Base-by-base conservation (phyloP, 2,329 filamentous ascomycete genomes). In the Penicillium crustosum region DNA sequence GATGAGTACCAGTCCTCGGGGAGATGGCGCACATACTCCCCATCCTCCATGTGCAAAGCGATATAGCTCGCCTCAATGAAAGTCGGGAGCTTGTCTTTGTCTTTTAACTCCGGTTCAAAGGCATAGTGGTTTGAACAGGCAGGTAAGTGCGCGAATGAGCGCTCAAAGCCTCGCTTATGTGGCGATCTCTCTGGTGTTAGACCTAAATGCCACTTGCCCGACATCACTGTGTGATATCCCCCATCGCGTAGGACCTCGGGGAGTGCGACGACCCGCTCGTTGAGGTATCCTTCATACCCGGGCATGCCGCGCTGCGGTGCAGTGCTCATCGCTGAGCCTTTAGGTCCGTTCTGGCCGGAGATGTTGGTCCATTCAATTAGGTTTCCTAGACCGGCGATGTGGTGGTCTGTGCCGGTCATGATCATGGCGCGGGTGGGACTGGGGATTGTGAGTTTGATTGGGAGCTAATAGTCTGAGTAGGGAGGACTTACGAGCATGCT, bases 181-280 rank as follows among this genome's bases (percentile, higher is more conserved):
- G 85, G 85, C 4, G 78, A 81, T 4, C 79, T 78, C 62, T 87
- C 83, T 0, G 82, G 81, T 0, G 79, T 85, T 13, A 87, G 71
- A 0, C 85, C 85, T 19, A 87, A 72, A 69, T 87, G 84, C 84
- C 85, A 87, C 67, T 88, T 87, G 0, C 85, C 85, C 6, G 82
- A 75, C 80, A 87, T 85, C 6, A 85, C 62, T 1, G 85, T 87
- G 49, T 81, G 77, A 66, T 87, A 87, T 15, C 84, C 85, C 0
- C 75, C 79, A 59, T 86, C 85, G 5, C 76, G 79, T 6, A 87
- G 75, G 2, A 87, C 66, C 67, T 87, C 84, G 2, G 84, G 83
- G 15, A 87, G 71, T 6, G 84, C 80, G 1, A 77, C 85, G 2
- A 87, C 84, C 1, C 78, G 75, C 61, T 84, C 80, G 56, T 87